Base-by-base conservation (phyloP, 1,284 basidiomycete species). In the Peniophora sp. region DNA sequence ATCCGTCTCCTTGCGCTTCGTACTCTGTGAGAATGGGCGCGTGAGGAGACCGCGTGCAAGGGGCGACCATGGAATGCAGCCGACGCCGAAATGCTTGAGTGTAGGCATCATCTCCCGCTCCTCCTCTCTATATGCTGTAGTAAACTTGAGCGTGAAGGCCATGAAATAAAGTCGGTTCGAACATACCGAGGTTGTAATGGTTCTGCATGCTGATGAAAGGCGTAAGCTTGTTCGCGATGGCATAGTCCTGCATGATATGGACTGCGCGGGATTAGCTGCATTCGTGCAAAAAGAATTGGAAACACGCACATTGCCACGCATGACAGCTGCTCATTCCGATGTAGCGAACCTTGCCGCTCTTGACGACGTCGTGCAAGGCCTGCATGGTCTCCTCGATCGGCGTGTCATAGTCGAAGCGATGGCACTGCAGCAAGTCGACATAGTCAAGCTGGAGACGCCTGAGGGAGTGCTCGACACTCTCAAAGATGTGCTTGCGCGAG, bases 351-450 rank as follows among this genome's bases (percentile, higher is more conserved):
- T 19, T 44, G 20, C 74, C 74, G 0, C 61, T 59, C 57, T 73
- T 57, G 17, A 74, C 71, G 36, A 77, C 66, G 52, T 76, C 73
- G 54, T 77, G 71, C 2, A 77, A 62, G 3, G 75, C 75, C 52
- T 72, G 68, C 74, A 77, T 77, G n/a, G 70, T 71, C 58, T 72
- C 68, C 52, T 71, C 68, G 48, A 73, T 73, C 0, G 74, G 74
- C 0, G 73, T 74, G 3, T 70, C 62, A 20, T 58, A 51, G 53
- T 77, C 74, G 59, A 75, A 75, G 22, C 75, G 70, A 53, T 74
- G 71, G 49, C 65, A 52, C 53, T 19, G 8, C 17, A 34, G 22
- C 2, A 69, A 52, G 48, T 69, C 69, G 56, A 72, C 61, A 55
- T 71, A 72, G 17, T 70, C 68, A 16, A 67, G 55, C 32, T 63